phyloP scores from a whole-genome alignment of 495 filamentous ascomycete species.

The Xylaria venustula region DNA sequence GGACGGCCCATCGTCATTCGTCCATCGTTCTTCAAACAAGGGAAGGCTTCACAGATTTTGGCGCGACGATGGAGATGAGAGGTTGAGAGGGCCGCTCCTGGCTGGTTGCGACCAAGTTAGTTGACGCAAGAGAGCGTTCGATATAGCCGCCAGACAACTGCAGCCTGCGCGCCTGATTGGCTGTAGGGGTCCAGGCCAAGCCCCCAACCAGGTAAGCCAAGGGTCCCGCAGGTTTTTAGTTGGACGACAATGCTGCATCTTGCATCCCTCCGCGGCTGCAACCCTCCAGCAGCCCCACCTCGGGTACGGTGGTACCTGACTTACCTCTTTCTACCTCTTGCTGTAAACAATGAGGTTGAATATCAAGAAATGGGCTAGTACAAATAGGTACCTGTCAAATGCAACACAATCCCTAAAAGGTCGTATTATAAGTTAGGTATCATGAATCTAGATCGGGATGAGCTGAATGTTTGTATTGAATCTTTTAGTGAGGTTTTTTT shows the following conservation, averaged over 20 bases:
- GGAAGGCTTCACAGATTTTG: slow-evolving; percentile 15
- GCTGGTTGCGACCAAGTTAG: slow-evolving; percentile 12
- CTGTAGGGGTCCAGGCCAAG: neutral
- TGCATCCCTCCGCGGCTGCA: slow-evolving; percentile 25
- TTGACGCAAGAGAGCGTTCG: slow-evolving; percentile 26
- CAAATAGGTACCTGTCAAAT: no score
- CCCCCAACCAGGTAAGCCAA: neutral
- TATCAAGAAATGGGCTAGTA: no score
- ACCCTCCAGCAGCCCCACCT: slow-evolving; percentile 13
- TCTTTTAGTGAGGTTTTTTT: no score
- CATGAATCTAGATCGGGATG: no score
- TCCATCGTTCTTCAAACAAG: slow-evolving; percentile 11
- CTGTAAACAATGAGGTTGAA: no score
- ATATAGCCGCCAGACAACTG: slow-evolving; percentile 25
- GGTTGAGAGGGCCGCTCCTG: slow-evolving; percentile 21
- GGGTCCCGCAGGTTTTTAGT: slow-evolving; percentile 19
- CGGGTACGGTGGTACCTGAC: no score
- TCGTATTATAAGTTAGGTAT: no score
- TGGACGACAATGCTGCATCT: slow-evolving; percentile 26
- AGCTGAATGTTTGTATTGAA: no score
- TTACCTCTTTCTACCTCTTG: no score
- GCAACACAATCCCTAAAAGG: no score
- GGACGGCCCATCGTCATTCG: neutral
- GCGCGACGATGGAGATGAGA: slow-evolving; percentile 27
- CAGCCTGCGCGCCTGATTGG: slow-evolving; percentile 6